These are phyloP conservation scores for Ambrosiella xylebori DNA, from an alignment of 2,329 filamentous ascomycete genomes.

Conservation along the genomic window DNA sequence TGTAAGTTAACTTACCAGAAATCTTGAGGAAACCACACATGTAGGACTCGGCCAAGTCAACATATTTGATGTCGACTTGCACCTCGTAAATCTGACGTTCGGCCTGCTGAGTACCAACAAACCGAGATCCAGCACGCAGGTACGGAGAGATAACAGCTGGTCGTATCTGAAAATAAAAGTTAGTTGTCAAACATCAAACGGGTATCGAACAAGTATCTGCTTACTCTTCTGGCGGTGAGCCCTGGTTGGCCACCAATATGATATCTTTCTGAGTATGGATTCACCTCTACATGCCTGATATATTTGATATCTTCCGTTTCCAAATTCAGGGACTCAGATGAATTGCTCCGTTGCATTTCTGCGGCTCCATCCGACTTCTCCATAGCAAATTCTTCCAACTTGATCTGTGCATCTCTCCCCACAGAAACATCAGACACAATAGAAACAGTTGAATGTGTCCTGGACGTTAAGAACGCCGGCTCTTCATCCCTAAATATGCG, in stretches of 20 bases:
- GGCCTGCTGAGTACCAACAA: constrained; percentile 80
- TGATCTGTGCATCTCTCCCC: neutral
- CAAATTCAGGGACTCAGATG: neutral
- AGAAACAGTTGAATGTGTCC: neutral
- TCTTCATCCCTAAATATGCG: neutral
- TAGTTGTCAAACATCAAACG: neutral
- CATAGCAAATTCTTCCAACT: neutral
- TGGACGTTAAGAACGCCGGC: neutral
- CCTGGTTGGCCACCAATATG: neutral
- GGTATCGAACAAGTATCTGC: neutral
- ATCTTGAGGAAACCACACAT: constrained; percentile 91
- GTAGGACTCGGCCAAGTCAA: constrained; percentile 85
- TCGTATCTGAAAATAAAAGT: neutral
- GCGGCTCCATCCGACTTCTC: neutral
- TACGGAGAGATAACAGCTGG: constrained; percentile 69
- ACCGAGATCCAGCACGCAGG: constrained; percentile 72
- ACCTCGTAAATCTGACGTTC: constrained; percentile 89
- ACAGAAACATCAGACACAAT: neutral
- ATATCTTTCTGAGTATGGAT: neutral
- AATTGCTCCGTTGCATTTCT: neutral
- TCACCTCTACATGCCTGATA: neutral
- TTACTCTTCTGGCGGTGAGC: constrained; percentile 1
- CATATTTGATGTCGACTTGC: constrained; percentile 90
- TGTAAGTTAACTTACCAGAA: constrained; percentile 48
- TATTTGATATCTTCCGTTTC: neutral